Evolutionary conservation across 176 grass and related monocot genomes (phyloP), one percentile per base, ranked within the genome.

Genomic region (Triticum urartu): DNA sequence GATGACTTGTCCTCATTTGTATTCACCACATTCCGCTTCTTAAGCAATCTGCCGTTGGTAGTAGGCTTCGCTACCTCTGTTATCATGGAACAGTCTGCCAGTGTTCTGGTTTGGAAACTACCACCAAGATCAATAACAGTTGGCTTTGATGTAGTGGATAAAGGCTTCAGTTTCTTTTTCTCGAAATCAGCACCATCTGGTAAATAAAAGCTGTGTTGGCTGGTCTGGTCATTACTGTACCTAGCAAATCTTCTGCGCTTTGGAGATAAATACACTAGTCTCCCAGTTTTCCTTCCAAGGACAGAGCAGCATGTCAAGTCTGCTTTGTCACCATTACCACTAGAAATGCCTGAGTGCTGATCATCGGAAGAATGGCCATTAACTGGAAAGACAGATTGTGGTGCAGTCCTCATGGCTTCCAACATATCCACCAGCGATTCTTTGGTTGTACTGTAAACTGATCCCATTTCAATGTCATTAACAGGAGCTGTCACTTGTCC

Each of bases 231-330:
- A 81, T 89, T 71, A 21, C 89, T 86, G 61, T 62, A 86, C 52
- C 77, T 88, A 84, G 40, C 82, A 73, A 95, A 80, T 72, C 82
- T 90, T 64, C 75, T 88, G 39, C 68, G 83, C 77, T 95, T 95
- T 64, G 90, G 90, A 8, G 90, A 80, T 84, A 92, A 90, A 79
- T 81, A 90, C 75, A 85, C 84, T 54, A 82, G 87, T 64, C 56
- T 35, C 66, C 75, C 81, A 33, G 79, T 69, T 80, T 90, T 92
- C 52, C 66, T 84, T 77, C 88, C 91, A 43, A 73, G 7, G 24
- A 11, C 24, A 14, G 50, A 84, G 54, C 73, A 63, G 54, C 68
- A n/a, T 74, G 81, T 5, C 66, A 43, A 26, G 4, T 74, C 68
- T 43, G 60, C 14, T 73, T 63, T 18, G 5, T 61, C 68, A 74